Evolutionary conservation across 441 rosid genomes (phyloP), one percentile per base, ranked within the genome.

Genomic region (Erodium texanum): DNA sequence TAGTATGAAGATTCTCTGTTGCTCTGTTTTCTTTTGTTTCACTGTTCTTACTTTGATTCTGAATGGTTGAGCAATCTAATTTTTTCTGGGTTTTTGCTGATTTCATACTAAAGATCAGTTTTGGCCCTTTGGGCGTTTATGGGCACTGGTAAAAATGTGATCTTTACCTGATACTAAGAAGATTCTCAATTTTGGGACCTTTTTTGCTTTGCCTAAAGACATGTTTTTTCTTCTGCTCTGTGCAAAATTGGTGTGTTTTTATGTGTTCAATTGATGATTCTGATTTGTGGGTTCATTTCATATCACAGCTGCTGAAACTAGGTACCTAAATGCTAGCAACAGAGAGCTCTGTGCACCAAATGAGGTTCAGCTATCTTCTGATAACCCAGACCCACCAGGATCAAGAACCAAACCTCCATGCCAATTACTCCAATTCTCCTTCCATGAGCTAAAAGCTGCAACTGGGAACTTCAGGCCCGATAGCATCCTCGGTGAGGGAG

Each of bases 321-420:
- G 93, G 68, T 85, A 85, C 70, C 77, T 87, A 66, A 87, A 87
- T 74, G 93, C 89, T 54, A 87, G 93, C 80, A 87, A 85, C 74
- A 70, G 89, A 20, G 88, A 84, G 70, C 73, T 84, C 19, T 84
- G 79, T 59, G 78, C 84, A 74, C 84, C 84, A 0, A 81, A 80
- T 50, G 89, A 85, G 76, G 83, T 79, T 75, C 82, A 77, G 50
- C 77, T 80, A 23, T 77, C 85, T 41, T 81, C 82, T 41, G 86
- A 87, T 56, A 74, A 70, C 66, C 74, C 81, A n/a, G 79, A 78
- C 50, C 76, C 77, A 20, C 74, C 77, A 45, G 62, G 66, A 32
- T 36, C 73, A 0, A 77, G 74, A 41, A 70, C 64, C 15, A 81
- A 79, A 67, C 29, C 79, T 65, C 78, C 73, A 19, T 72, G 81